Percentiles rank a stretch among this genome's conserved stretches.
Conservation (phyloP, 352 stramenopile genomes). For the Globisporangium ultimum region DNA sequence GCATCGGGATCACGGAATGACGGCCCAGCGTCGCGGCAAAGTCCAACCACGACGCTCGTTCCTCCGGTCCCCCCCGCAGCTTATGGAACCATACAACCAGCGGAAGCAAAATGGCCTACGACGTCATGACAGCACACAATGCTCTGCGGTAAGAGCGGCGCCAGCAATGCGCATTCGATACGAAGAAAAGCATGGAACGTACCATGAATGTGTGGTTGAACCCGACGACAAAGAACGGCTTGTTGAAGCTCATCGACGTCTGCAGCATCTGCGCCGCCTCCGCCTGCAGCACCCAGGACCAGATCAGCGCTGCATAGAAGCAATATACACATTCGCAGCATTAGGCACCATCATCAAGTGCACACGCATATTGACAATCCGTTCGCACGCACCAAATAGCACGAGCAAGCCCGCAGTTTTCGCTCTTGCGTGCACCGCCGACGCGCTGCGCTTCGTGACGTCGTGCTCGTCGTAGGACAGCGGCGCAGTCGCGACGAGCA, state of each 20-base stretch:
- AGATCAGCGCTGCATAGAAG: constrained; percentile 14
- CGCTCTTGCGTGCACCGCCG: no score
- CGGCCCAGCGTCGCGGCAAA: constrained; percentile 21
- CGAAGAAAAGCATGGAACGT: neutral
- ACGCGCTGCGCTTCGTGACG: no score
- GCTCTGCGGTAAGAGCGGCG: neutral
- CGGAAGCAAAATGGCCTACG: constrained; percentile 35
- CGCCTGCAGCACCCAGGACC: constrained; percentile 22
- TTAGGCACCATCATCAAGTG: no score
- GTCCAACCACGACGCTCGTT: constrained; percentile 19
- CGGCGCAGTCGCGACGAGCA: no score
- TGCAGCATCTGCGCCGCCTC: constrained; percentile 18
- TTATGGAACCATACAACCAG: constrained; percentile 33
- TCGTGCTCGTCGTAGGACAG: no score
- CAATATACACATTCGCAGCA: no score
- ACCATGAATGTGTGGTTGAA: constrained; percentile 48
- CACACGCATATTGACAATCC: no score
- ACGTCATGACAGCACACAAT: neutral
- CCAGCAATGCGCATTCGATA: neutral
- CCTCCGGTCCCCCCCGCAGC: constrained; percentile 12
- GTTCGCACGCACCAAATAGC: no score
- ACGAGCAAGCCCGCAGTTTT: no score
- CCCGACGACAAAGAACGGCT: constrained; percentile 59
- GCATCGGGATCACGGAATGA: constrained; percentile 32
- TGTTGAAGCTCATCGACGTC: constrained; percentile 28